Evolutionary conservation across 2,329 filamentous ascomycete species (phyloP), one percentile per base, ranked within the genome.

Genomic region (Sporothrix sp.): DNA sequence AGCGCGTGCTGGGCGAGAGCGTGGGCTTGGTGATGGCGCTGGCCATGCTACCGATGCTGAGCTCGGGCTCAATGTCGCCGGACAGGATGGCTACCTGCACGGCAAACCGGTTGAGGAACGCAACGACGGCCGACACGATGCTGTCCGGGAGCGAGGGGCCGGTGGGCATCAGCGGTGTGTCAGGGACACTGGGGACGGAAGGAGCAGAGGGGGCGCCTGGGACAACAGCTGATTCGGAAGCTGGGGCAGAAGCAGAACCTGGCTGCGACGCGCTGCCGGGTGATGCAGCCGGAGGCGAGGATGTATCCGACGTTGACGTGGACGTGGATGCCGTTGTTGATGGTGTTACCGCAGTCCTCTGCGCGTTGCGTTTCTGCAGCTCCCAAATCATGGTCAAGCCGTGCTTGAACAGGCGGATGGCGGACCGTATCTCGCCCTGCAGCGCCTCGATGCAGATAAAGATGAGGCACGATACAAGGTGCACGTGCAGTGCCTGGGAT

Each of bases 401-500:
- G 16, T 56, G 52, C 10, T 48, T 50, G 30, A 54, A 52, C 23
- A 56, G 30, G 9, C 37, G 38, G 27, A 56, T 52, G 21, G 54
- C 49, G 4, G 54, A 56, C 8, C 33, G 46, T 7, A 52, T 33
- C 35, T 54, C 50, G 27, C 52, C 47, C 14, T 52, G 54, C 32
- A 56, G 50, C 1, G 54, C 53, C 28, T 56, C 51, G 8, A 52
- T 54, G 25, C 54, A 54, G n/a, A 54, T 50, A 8, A 54, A 56
- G 3, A 56, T 50, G 4, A 56, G n/a, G 14, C 54, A 56, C 6
- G 54, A 56, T 11, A 53, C 52, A 1, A 52, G 42, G 28, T 56
- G 53, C 4, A 51, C 46, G 3, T 39, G 25, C 4, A 52, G 43
- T 2, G 49, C 40, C 13, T 42, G n/a, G 14, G 35, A 20, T 4